Conservation (phyloP, 805 yeast species). For the Candida arabinofermentans region DNA sequence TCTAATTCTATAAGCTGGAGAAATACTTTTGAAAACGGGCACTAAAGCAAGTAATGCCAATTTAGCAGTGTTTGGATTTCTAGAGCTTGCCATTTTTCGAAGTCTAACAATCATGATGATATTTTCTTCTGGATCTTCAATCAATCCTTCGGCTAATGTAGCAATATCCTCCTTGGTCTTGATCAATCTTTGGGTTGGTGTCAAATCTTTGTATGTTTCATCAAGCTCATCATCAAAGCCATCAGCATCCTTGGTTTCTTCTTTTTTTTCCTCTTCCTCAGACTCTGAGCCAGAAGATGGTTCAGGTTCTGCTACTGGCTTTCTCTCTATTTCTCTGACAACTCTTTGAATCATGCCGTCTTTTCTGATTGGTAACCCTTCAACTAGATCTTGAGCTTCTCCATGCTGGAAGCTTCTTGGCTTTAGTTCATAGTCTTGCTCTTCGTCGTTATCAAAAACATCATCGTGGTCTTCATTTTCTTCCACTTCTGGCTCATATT, state of each 20-base stretch:
- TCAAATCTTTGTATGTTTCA: slow-evolving; percentile 40
- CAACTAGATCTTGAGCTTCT: slow-evolving; percentile 45
- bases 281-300: slow-evolving; percentile 11
- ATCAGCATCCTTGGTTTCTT: slow-evolving; percentile 11
- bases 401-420: slow-evolving; percentile 55
- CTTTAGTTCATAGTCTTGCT: slow-evolving; percentile 69
- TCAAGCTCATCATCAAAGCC: slow-evolving; percentile 27
- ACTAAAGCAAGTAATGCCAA: slow-evolving; percentile 75
- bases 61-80: slow-evolving; percentile 61
- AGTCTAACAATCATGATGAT: slow-evolving; percentile 59
- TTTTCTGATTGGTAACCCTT: slow-evolving; percentile 75
- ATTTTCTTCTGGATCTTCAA: slow-evolving; percentile 89
- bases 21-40: slow-evolving; percentile 77
- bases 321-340: slow-evolving; percentile 32
- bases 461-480: slow-evolving; percentile 17
- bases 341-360: slow-evolving; percentile 77
- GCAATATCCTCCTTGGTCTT: slow-evolving; percentile 82
- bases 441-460: slow-evolving; percentile 50
- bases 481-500: slow-evolving; percentile 14
- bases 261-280: slow-evolving; percentile 13
- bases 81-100: slow-evolving; percentile 65
- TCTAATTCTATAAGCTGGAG: slow-evolving; percentile 86
- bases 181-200: slow-evolving; percentile 50
- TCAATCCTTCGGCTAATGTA: slow-evolving; percentile 65
- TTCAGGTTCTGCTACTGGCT: slow-evolving; percentile 13